phyloP scores from a whole-genome alignment of 2,329 filamentous ascomycete genomes.

The Microdochium paspali region DNA sequence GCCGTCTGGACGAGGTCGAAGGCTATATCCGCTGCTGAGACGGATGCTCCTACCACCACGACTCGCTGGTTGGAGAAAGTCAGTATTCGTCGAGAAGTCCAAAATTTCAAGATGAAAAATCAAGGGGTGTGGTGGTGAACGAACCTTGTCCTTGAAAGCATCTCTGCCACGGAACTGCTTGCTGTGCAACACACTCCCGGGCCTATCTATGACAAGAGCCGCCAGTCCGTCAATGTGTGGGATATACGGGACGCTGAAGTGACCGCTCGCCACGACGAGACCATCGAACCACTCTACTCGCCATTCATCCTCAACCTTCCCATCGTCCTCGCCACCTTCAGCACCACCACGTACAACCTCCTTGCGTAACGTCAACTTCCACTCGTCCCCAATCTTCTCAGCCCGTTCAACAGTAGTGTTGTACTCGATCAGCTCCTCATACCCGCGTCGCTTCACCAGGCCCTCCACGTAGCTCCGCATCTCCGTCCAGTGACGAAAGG shows the following conservation, averaged over 20 bases:
- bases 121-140: slow-evolving; percentile 1
- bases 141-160: slow-evolving; percentile 33
- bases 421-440: slow-evolving; percentile 29
- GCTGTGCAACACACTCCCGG: slow-evolving; percentile 43
- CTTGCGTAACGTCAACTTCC: slow-evolving; percentile 38
- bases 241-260: slow-evolving; percentile 49
- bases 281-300: slow-evolving; percentile 55
- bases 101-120: neutral
- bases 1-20: slow-evolving; percentile 12
- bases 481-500: slow-evolving; percentile 44
- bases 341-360: slow-evolving; percentile 7
- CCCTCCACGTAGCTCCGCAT: slow-evolving; percentile 43
- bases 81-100: neutral
- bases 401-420: slow-evolving; percentile 49
- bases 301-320: slow-evolving; percentile 42
- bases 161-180: slow-evolving; percentile 42
- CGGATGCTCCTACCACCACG: slow-evolving; percentile 53
- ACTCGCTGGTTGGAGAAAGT: slow-evolving; percentile 32
- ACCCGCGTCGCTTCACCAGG: slow-evolving; percentile 17
- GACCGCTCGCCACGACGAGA: slow-evolving; percentile 49
- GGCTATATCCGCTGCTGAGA: slow-evolving; percentile 50
- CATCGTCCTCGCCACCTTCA: neutral
- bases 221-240: slow-evolving; percentile 36
- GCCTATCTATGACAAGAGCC: slow-evolving; percentile 31
- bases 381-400: slow-evolving; percentile 33